Conservation (phyloP, 2,329 filamentous ascomycete genomes). For the Verticillium tricorpus region DNA sequence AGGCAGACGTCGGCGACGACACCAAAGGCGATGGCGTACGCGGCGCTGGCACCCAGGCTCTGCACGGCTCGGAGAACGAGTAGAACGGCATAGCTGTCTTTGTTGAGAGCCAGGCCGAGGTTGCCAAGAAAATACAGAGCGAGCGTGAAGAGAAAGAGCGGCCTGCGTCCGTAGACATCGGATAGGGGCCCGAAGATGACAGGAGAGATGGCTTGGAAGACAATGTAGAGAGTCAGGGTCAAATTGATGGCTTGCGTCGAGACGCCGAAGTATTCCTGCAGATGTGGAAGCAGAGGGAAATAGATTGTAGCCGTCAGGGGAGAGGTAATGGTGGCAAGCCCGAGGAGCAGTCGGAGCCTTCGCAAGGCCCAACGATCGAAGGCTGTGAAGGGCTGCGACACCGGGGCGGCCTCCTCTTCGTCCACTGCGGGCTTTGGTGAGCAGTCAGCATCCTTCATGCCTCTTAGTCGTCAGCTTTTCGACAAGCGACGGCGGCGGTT, state of each 20-base stretch:
- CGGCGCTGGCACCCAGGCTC: constrained; percentile 48
- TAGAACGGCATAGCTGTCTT: constrained; percentile 38
- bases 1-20: constrained; percentile 57
- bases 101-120: constrained; percentile 33
- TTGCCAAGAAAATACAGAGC: constrained; percentile 36
- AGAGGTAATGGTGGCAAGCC: constrained; percentile 45
- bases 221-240: background rate
- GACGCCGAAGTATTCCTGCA: constrained; percentile 40
- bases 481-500: too few relatives aligned
- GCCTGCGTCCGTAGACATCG: constrained; percentile 20
- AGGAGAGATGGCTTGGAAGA: background rate
- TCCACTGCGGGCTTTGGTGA: too few relatives aligned
- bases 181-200: background rate
- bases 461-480: too few relatives aligned
- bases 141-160: constrained; percentile 42
- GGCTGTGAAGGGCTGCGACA: too few relatives aligned
- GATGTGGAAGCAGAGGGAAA: constrained; percentile 42
- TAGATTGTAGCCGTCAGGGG: constrained; percentile 42
- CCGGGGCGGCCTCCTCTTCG: too few relatives aligned
- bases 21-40: constrained; percentile 46
- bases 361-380: too few relatives aligned
- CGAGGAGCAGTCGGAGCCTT: constrained; percentile 35
- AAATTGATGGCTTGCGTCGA: constrained; percentile 18
- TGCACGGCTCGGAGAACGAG: constrained; percentile 48
- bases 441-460: too few relatives aligned